Conservation (phyloP, 805 yeast genomes). For the Scheffersomyces ergatensis region DNA sequence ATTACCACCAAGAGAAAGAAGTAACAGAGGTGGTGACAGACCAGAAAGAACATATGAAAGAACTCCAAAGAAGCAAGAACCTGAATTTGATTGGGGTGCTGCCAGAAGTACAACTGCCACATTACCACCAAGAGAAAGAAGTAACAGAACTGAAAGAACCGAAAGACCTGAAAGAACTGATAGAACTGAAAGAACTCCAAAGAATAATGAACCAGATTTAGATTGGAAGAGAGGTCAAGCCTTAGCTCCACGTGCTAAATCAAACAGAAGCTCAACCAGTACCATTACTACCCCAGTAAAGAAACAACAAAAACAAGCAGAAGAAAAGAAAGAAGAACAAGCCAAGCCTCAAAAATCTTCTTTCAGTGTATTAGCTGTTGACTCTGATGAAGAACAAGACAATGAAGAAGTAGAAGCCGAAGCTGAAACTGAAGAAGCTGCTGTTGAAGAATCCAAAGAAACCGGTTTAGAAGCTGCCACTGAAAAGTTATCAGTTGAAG, state of each 20-base stretch:
- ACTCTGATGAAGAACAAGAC: conserved; percentile 29
- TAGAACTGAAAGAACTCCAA: conserved; percentile 26
- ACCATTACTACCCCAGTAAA: conserved; percentile 3
- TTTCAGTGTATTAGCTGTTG: conserved; percentile 30
- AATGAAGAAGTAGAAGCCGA: conserved; percentile 16
- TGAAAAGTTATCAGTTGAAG: conserved; percentile 21
- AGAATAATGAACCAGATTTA: conserved; percentile 25
- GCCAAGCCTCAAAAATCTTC: conserved; percentile 33
- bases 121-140: conserved; percentile 35
- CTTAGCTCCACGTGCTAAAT: conserved; percentile 17
- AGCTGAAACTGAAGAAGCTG: conserved; percentile 6
- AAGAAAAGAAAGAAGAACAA: conserved; percentile 17
- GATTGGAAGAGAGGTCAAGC: conserved; percentile 41
- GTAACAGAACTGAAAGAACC: conserved; percentile 22
- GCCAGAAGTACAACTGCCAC: conserved; percentile 29
- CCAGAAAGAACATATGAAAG: conserved; percentile 19
- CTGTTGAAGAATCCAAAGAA: conserved; percentile 8
- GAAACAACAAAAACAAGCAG: conserved; percentile 4
- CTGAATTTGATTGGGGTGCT: conserved; percentile 42
- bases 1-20: conserved; percentile 37
- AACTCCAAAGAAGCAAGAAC: conserved; percentile 32
- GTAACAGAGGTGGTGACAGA: conserved; percentile 17
- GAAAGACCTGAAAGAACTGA: conserved; percentile 35
- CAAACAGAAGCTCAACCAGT: conserved; percentile 2
- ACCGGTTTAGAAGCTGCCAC: conserved; percentile 23